Evolutionary conservation across 1,284 basidiomycete genomes (phyloP).

Genomic region (Apiotrichum brassicae): DNA sequence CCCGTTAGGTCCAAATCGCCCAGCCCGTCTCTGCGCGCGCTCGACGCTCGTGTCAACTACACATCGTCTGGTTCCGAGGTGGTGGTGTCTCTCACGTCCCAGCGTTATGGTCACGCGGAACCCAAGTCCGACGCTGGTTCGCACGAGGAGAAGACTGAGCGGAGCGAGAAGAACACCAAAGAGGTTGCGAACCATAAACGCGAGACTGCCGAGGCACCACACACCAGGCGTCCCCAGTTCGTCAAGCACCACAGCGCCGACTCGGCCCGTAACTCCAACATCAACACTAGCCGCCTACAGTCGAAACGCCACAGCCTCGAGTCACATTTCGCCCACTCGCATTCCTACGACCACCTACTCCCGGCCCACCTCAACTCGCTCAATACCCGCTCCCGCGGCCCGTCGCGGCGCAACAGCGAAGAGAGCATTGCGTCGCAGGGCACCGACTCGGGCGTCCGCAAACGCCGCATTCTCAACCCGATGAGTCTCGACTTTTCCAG

Average conservation of each 20-base stretch:
- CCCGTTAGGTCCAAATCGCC: too few species aligned
- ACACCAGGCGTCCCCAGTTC: not conserved
- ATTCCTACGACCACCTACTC: not conserved
- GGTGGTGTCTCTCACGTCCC: not conserved
- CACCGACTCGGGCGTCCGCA: not conserved
- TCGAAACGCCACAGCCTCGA: not conserved
- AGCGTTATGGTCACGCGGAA: not conserved
- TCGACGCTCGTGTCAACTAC: too few species aligned
- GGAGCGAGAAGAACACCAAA: not conserved
- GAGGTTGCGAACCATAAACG: not conserved
- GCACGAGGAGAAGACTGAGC: not conserved
- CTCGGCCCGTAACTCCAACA: not conserved
- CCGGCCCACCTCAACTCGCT: not conserved
- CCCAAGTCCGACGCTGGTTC: not conserved
- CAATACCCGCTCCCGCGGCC: not conserved
- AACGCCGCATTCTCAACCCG: slow-evolving; percentile 1
- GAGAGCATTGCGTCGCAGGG: not conserved
- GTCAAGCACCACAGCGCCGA: not conserved
- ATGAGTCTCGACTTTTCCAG: not conserved
- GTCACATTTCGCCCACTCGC: not conserved
- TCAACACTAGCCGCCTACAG: not conserved
- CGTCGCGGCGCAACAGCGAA: not conserved
- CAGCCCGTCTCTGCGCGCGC: too few species aligned
- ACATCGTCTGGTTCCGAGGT: not conserved
- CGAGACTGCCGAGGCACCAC: not conserved